Evolutionary conservation across 2,329 filamentous ascomycete species (phyloP), one percentile per base, ranked within the genome.

Genomic region (Pseudogymnoascus sp.): DNA sequence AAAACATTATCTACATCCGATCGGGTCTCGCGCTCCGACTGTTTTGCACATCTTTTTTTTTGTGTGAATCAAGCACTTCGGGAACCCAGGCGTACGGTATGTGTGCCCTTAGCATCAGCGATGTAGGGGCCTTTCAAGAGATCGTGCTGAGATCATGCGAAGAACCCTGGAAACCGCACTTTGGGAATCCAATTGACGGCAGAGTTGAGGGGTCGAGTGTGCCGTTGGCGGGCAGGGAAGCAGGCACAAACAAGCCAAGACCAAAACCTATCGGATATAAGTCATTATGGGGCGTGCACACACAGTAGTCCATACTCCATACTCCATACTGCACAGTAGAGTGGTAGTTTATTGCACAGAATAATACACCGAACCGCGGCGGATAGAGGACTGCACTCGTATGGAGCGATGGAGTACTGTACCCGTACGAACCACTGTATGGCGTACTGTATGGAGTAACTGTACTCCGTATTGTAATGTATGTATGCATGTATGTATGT

Each of bases 141-240:
- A 55, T 55, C 49, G 29, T 26, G n/a, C 29, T 55, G 49, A 55
- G 49, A 55, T 55, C 49, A 55, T 55, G 49, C 49, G 49, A 55
- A 55, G 29, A 55, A 55, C 16, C 49, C 49, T 55, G 49, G 49
- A 55, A 55, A 19, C 33, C 58, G 58, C 35, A 38, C 33, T 23
- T 60, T 60, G 19, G 58, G 58, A 60, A 60, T 31, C 58, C 58
- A 60, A 55, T 55, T 55, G 49, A 55, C n/a, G 49, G 29, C 49
- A 33, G n/a, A 26, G 23, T 31, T 55, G 49, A 55, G 49, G 49
- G 49, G 49, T 55, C 49, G 49, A 55, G 10, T 55, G 49, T 55
- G 29, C 49, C 49, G 49, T 55, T 55, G 49, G 29, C n/a, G 8
- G 49, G 10, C 49, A 55, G 29, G 29, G 49, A 55, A 55, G 49